A percentile compares a stretch with the other conserved stretches of the same genome.
Conservation (phyloP, 1,139 yeast genomes). For the Pneumocystis murina region DNA sequence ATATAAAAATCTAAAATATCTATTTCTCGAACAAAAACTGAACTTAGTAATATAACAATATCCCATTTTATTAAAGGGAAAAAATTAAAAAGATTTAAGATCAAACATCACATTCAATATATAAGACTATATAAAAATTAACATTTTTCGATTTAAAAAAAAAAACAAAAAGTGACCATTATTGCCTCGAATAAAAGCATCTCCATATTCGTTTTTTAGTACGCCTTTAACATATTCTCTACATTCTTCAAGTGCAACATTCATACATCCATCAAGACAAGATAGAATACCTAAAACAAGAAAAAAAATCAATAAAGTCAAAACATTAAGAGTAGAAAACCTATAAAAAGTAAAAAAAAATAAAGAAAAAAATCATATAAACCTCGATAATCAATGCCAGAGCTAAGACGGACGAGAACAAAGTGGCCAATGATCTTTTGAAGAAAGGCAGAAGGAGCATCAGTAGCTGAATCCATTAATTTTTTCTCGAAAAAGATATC, state of each 20-base stretch:
- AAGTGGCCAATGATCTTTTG: conserved; percentile 63
- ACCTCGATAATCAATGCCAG: conserved; percentile 73
- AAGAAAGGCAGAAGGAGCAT: conserved; percentile 52
- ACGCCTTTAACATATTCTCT: conserved; percentile 48
- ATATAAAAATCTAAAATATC: no score
- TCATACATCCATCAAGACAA: conserved; percentile 95
- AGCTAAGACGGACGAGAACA: conserved; percentile 70
- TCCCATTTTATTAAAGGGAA: no score
- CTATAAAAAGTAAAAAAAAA: conserved; percentile 8
- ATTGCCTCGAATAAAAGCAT: conserved; percentile 87
- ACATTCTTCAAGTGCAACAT: conserved; percentile 69
- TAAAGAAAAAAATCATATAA: conserved; percentile 4
- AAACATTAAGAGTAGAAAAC: background rate
- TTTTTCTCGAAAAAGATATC: background rate
- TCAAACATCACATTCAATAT: no score
- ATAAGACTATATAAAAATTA: no score
- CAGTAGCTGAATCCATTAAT: background rate
- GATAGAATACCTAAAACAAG: conserved; percentile 43
- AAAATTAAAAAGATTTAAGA: no score
- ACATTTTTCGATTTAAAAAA: no score
- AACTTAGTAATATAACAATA: no score
- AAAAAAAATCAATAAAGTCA: background rate
- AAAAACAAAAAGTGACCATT: conserved; percentile 37
- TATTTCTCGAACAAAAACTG: no score
- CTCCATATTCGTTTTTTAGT: conserved; percentile 52